Percentiles rank a stretch among this genome's conserved stretches.
phyloP scores from a whole-genome alignment of 139 green algal genomes.

The Chlorella sp. region DNA sequence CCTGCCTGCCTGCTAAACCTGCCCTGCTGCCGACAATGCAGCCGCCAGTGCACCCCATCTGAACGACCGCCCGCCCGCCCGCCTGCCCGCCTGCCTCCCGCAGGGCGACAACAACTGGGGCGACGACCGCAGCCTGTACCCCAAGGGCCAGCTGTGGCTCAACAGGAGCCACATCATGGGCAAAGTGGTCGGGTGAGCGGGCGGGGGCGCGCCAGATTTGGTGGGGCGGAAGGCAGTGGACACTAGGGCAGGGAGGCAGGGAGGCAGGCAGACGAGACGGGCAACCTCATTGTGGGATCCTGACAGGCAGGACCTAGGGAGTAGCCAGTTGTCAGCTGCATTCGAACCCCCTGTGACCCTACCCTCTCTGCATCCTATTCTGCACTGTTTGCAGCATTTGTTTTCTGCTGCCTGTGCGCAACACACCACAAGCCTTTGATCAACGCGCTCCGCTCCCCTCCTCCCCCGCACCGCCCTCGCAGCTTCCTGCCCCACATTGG shows the following conservation, averaged over 20 bases:
- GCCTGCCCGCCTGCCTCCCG: background rate
- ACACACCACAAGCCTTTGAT: background rate
- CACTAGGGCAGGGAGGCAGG: too few relatives aligned
- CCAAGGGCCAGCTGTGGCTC: slow-evolving; percentile 87
- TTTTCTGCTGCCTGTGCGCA: too few relatives aligned
- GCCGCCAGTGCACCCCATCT: background rate
- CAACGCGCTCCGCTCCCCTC: background rate
- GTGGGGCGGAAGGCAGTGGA: background rate
- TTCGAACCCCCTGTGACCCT: too few relatives aligned
- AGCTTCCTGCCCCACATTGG: slow-evolving; percentile 94
- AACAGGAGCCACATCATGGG: slow-evolving; percentile 95
- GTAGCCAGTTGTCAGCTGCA: too few relatives aligned
- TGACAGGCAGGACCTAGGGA: background rate
- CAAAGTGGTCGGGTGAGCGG: slow-evolving; percentile 86
- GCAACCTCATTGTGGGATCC: background rate
- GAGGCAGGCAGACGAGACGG: background rate
- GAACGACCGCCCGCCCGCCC: background rate
- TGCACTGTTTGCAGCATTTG: background rate
- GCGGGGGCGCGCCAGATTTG: background rate
- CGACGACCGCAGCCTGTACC: slow-evolving; percentile 92
- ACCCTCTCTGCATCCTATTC: too few relatives aligned
- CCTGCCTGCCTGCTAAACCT: too few relatives aligned
- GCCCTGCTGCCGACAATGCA: too few relatives aligned
- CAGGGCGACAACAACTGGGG: slow-evolving; percentile 97
- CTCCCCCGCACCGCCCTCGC: slow-evolving; percentile 11